Conservation (phyloP, 2,329 filamentous ascomycete species). For the Hirsutella minnesotensis region DNA sequence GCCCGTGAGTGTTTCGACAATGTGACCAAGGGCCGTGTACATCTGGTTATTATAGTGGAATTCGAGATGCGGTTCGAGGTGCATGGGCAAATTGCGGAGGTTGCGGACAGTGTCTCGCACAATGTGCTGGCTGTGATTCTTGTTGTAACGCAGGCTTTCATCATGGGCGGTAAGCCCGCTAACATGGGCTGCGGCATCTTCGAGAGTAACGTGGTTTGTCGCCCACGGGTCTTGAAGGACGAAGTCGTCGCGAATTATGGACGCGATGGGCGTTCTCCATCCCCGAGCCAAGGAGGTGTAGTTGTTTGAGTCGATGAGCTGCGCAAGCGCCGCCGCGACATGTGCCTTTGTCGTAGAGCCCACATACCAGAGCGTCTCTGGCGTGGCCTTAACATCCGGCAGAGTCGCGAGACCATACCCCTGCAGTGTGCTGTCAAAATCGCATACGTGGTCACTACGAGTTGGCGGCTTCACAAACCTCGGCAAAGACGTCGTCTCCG, state of each 20-base stretch:
- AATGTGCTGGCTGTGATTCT: constrained; percentile 17
- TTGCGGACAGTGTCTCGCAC: constrained; percentile 26
- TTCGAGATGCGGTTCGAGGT: constrained; percentile 28
- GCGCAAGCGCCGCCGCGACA: constrained; percentile 36
- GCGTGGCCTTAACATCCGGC: constrained; percentile 27
- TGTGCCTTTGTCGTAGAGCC: constrained; percentile 47
- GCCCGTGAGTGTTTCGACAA: constrained; percentile 29
- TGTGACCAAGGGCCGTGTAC: constrained; percentile 30
- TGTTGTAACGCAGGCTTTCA: constrained; percentile 7
- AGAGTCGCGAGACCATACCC: constrained; percentile 18
- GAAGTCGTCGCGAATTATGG: constrained; percentile 38
- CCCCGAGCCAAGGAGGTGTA: constrained; percentile 17
- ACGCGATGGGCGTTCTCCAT: constrained; percentile 34
- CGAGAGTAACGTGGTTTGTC: constrained; percentile 36
- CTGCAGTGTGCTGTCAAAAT: constrained; percentile 4
- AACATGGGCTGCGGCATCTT: constrained; percentile 41
- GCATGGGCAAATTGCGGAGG: constrained; percentile 31
- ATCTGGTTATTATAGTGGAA: constrained; percentile 41
- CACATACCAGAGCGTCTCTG: constrained; percentile 39
- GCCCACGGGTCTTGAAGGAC: constrained; percentile 31
- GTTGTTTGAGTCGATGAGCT: constrained; percentile 33
- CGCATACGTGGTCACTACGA: neutral
- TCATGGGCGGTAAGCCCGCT: constrained; percentile 36
- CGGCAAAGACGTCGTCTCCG: constrained; percentile 11
- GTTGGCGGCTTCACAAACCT: constrained; percentile 7